Base-by-base conservation (phyloP, 257 asterid species). In the Solanum bulbocastanum region DNA sequence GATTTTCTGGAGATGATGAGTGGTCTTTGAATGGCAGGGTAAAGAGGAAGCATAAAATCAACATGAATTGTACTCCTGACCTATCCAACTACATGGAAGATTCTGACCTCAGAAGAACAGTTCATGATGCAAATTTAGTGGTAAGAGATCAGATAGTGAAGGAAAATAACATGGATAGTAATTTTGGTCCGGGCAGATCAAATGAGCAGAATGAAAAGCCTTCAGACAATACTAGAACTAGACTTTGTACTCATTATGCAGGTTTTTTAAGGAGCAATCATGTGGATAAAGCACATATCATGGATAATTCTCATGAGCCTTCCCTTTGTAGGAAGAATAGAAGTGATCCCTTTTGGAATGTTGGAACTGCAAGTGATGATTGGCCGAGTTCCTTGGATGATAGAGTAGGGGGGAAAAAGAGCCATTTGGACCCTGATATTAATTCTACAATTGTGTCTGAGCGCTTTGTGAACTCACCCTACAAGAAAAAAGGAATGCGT, bases 331-430 rank as follows among this genome's bases (percentile, higher is more conserved):
- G 90, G 87, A 91, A 88, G 82, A 85, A 68, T 20, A 86, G 76
- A 84, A 87, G 87, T 83, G 73, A 85, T 66, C 69, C 69, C 30
- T 30, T 20, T 42, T 85, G 88, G 88, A 92, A 89, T 74, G 83
- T 89, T 73, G 91, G 91, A 89, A 87, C 90, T 79, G 74, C 42
- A 56, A 79, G 73, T 42, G 88, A 90, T 82, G 90, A 74, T 88
- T 78, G 52, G 73, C 91, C 60, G 87, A 83, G 83, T 83, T 79
- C 74, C 49, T 88, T 84, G 90, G 88, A 89, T 89, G 86, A 87
- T 92, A 88, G 88, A 84, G 71, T 85, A 87, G 91, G 90, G 86
- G 92, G 90, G 72, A 87, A 81, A 83, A 89, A 89, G 83, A 68
- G 39, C 87, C 86, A 82, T 79, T 42, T 90, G 90, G 90, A 90